phyloP scores from a whole-genome alignment of 257 asterid species.

The Knoxia roxburghii region DNA sequence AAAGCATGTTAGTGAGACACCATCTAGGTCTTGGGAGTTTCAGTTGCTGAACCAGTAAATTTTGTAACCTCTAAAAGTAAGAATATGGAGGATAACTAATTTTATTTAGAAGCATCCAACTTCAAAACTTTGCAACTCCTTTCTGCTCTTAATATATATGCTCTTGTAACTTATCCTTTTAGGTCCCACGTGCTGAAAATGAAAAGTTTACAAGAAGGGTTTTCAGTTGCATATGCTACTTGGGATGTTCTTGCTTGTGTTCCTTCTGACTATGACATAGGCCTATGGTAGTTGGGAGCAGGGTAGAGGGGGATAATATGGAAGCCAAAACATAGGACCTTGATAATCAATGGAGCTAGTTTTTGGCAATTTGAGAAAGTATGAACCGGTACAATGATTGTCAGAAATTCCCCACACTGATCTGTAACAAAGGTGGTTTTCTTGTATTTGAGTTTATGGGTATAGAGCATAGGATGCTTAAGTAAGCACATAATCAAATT shows the following conservation, averaged over 20 bases:
- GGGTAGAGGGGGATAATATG: neutral
- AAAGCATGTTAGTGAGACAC: neutral
- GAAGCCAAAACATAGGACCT: neutral
- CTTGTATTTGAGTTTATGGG: neutral
- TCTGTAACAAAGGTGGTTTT: neutral
- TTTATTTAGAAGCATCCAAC: neutral
- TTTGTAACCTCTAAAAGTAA: neutral
- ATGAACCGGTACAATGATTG: neutral
- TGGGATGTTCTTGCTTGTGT: neutral
- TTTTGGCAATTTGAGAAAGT: neutral
- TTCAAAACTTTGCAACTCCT: neutral
- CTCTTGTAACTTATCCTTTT: neutral
- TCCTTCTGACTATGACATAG: neutral
- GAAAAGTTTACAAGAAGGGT: too few species aligned
- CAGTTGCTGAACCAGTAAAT: neutral
- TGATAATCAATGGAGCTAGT: neutral
- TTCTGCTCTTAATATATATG: too few species aligned
- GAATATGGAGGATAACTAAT: neutral
- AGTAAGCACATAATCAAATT: neutral
- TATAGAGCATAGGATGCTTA: neutral
- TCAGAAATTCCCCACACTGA: neutral
- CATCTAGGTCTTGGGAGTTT: too few species aligned
- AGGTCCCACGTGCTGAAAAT: neutral
- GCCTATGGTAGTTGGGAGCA: neutral
- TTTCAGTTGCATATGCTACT: neutral